phyloP scores from a whole-genome alignment of 2,329 filamentous ascomycete genomes.

The Colletotrichum zoysiae region DNA sequence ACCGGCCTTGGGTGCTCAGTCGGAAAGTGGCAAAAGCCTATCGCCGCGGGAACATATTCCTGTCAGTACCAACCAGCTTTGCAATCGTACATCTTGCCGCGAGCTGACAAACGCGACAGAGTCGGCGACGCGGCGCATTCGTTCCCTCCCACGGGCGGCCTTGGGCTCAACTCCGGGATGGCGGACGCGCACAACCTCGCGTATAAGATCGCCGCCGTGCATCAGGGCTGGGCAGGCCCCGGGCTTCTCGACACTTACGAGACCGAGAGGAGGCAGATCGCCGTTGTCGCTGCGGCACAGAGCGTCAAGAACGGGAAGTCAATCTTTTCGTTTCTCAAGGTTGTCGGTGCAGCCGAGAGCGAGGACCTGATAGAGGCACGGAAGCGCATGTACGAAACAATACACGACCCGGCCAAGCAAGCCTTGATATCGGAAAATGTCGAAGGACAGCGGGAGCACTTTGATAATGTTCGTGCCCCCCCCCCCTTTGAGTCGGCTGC shows the following conservation, averaged over 20 bases:
- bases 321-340: slow-evolving; percentile 57
- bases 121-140: slow-evolving; percentile 51
- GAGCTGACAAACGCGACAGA: slow-evolving; percentile 24
- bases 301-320: slow-evolving; percentile 59
- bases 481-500: no score
- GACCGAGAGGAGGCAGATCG: slow-evolving; percentile 54
- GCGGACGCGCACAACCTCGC: slow-evolving; percentile 51
- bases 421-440: slow-evolving; percentile 50
- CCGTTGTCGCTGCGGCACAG: slow-evolving; percentile 55
- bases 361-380: slow-evolving; percentile 47
- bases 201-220: slow-evolving; percentile 54
- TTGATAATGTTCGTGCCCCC: slow-evolving; percentile 51
- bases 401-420: slow-evolving; percentile 49
- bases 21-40: slow-evolving; percentile 56
- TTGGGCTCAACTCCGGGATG: slow-evolving; percentile 50
- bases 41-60: slow-evolving; percentile 51
- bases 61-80: slow-evolving; percentile 47
- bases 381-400: slow-evolving; percentile 47
- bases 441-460: slow-evolving; percentile 56
- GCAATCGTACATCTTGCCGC: no score
- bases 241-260: slow-evolving; percentile 53
- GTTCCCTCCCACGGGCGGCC: slow-evolving; percentile 51
- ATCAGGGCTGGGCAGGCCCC: slow-evolving; percentile 47
- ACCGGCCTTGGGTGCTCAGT: slow-evolving; percentile 56
- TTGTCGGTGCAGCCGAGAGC: slow-evolving; percentile 51